Evolutionary conservation across 192 early-diverging fungal species (phyloP), one percentile per base, ranked within the genome.

Genomic region (Umbelopsis vinacea): DNA sequence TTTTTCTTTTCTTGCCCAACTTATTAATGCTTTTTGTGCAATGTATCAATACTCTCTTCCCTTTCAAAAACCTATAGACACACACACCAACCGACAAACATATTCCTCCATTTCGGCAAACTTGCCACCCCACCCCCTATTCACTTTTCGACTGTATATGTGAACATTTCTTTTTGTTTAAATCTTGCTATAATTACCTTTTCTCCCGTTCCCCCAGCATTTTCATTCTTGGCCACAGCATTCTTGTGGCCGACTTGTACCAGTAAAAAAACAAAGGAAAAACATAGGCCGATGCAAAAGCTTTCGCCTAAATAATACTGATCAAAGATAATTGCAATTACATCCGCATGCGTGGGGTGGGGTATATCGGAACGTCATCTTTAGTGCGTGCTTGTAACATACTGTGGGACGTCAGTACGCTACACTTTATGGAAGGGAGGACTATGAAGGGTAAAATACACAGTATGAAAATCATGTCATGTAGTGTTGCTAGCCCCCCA

Each of bases 61-160:
- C 26, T 19, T 33, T 9, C 55, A 10, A 17, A 6, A 11, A 24
- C 33, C 12, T 19, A 37, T 19, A 63, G 33, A 63, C 19, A 38
- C 11, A 63, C 15, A 63, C 23, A 38, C 10, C 57, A 24, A 63
- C 26, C 33, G 26, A 63, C 26, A 63, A 11, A n/a, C 33, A 6
- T 29, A 19, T 23, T 35, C 57, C 33, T 37, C 26, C 57, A 63
- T 35, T 26, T 63, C 57, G 57, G 57, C 29, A 35, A 50, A 24
- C 57, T 7, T 29, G 26, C 21, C 54, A 26, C 33, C 33, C 21
- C 54, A 26, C 33, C 33, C 29, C 12, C 14, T 63, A 29, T 63
- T 35, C 57, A 63, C 33, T n/a, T 63, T 63, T 63, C 57, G 57
- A 63, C 48, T 63, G 57, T 35, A 63, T 63, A 37, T 63, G 57